Evolutionary conservation across 108 stramenopile genomes (phyloP).

Genomic region (Fragilaria crotonensis): DNA sequence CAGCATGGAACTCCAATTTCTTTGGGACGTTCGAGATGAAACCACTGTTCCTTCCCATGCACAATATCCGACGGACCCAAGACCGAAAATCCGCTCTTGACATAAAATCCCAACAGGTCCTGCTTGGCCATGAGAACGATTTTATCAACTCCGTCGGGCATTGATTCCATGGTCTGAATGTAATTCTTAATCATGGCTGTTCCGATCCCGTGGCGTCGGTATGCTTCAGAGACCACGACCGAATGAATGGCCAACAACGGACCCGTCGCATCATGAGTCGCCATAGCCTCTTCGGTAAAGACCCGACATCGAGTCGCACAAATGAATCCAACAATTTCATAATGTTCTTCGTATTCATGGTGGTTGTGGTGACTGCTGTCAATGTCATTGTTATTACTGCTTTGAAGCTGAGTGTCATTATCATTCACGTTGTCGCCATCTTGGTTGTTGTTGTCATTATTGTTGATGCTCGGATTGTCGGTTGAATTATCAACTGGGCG

Average conservation of each 20-base stretch:
- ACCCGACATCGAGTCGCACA: conserved; percentile 67
- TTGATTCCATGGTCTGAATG: conserved; percentile 24
- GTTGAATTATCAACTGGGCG: background rate
- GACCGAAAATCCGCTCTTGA: conserved; percentile 69
- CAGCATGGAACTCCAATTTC: conserved; percentile 38
- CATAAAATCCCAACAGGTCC: conserved; percentile 67
- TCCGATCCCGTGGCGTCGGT: conserved; percentile 49
- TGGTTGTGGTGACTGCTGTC: conserved; percentile 19
- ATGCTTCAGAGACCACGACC: conserved; percentile 58
- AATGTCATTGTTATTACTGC: conserved; percentile 48
- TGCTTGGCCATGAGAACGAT: conserved; percentile 67
- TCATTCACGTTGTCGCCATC: conserved; percentile 15
- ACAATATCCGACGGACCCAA: conserved; percentile 41
- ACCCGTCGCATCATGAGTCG: conserved; percentile 67
- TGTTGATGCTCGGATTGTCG: conserved; percentile 11
- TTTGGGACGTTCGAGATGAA: conserved; percentile 41
- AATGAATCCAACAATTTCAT: conserved; percentile 73
- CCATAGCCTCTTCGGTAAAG: conserved; percentile 56
- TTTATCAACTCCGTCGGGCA: conserved; percentile 36
- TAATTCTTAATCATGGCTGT: conserved; percentile 65
- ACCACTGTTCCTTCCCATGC: conserved; percentile 68
- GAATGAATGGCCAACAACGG: conserved; percentile 83
- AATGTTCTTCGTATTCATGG: no score
- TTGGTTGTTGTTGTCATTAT: no score
- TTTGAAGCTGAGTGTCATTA: conserved; percentile 9